Evolutionary conservation across 495 filamentous ascomycete genomes (phyloP), one percentile per base, ranked within the genome.

Genomic region (Penicillium paradoxum): DNA sequence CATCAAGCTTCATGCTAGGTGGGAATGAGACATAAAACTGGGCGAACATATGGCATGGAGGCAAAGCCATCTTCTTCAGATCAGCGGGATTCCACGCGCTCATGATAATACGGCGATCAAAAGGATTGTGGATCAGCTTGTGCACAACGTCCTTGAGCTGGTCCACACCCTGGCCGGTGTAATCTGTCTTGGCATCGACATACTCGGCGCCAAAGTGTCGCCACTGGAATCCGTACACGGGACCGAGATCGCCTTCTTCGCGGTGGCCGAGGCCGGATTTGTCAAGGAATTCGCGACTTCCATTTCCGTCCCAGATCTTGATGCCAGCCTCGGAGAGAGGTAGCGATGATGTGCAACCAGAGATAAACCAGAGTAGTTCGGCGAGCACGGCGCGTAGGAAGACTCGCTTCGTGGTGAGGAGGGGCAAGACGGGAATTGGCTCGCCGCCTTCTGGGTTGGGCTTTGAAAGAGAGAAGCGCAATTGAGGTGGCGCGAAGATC

Each of bases 221-320:
- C 93, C 93, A 98, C 69, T 98, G 93, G 76, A 98, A 98, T 4
- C 93, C 93, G 66, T 98, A 98, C 0, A 98, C 91, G 49, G 95
- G 95, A 2, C 93, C 93, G 0, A 98, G 79, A 65, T 98, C 93
- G 53, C 95, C 93, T 18, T 80, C 87, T 27, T 77, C 87, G 51
- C 91, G 87, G 62, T 93, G 79, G 0, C 78, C 70, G 10, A 97
- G 79, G 6, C 92, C 91, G 13, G 92, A 76, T 48, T 73, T 82
- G 71, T 98, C 92, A 37, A 98, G 87, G 70, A 82, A 95, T 55
- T 80, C 84, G 63, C 93, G 92, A 47, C 83, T 88, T 51, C 92
- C 93, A 66, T 98, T 97, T 64, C 89, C 90, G 70, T 98, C 93
- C 93, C 93, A 98, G 73, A 98, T 97, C 68, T 95, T 95, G 61